Percentiles rank a stretch among this genome's conserved stretches.
phyloP scores from a whole-genome alignment of 768 basidiomycete species.

The Floccularia luteovirens region DNA sequence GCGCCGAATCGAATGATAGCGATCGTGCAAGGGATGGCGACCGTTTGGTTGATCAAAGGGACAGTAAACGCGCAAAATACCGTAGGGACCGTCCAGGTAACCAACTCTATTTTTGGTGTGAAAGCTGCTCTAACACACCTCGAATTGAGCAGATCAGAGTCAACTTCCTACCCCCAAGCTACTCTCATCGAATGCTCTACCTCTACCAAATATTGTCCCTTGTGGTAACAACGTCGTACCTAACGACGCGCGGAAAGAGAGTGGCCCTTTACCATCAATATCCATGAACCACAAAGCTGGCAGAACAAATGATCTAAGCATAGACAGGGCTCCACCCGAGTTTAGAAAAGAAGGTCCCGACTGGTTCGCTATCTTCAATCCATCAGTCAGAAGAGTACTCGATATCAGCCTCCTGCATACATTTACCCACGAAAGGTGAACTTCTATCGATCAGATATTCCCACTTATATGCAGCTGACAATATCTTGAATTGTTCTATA shows the following conservation, averaged over 20 bases:
- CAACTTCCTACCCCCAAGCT: too few species aligned
- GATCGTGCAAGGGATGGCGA: constrained; percentile 34
- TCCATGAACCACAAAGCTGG: constrained; percentile 8
- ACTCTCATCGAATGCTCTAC: too few species aligned
- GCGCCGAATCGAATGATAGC: constrained; percentile 6
- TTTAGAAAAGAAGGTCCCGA: constrained; percentile 64
- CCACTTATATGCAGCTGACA: constrained; percentile 3
- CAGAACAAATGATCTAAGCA: constrained; percentile 35
- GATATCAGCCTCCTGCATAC: constrained; percentile 77
- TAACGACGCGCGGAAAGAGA: background rate
- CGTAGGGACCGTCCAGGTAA: constrained; percentile 23
- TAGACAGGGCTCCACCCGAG: constrained; percentile 38
- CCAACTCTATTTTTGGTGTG: constrained; percentile 4
- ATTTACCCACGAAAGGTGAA: constrained; percentile 77
- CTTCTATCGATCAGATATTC: constrained; percentile 9
- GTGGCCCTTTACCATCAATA: background rate
- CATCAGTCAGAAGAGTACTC: constrained; percentile 59
- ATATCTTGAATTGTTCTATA: constrained; percentile 4
- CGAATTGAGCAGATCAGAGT: too few species aligned
- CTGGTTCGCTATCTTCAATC: constrained; percentile 85
- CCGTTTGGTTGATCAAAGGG: constrained; percentile 31
- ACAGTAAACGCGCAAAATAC: constrained; percentile 47
- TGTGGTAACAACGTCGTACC: background rate
- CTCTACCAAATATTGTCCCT: too few species aligned
- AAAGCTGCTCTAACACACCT: background rate